Evolutionary conservation across 2,329 filamentous ascomycete genomes (phyloP).

Genomic region (Stagonosporopsis chrysanthemi): DNA sequence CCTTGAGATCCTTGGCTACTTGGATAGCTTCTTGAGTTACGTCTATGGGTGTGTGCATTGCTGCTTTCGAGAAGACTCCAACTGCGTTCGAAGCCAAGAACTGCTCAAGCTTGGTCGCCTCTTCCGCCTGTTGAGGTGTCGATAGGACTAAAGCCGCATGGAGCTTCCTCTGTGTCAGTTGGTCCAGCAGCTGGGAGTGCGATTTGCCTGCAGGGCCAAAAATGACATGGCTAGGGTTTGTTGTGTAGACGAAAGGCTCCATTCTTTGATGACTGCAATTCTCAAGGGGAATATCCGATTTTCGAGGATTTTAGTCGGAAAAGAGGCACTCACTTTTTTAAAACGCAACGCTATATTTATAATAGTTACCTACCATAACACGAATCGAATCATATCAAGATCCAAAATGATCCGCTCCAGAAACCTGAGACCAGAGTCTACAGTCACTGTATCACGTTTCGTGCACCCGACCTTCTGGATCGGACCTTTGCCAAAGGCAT

Average conservation of each 20-base stretch:
- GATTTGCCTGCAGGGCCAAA: background rate
- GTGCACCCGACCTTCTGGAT: too few relatives aligned
- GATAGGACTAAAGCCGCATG: background rate
- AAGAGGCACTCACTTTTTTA: background rate
- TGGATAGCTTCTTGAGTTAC: background rate
- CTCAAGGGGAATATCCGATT: too few relatives aligned
- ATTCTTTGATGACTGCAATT: background rate
- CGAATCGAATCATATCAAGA: too few relatives aligned
- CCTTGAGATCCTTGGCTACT: constrained; percentile 50
- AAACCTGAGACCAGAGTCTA: too few relatives aligned
- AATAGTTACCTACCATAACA: too few relatives aligned
- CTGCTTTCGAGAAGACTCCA: background rate
- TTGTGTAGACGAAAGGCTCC: background rate
- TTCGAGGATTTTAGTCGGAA: too few relatives aligned
- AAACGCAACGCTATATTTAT: too few relatives aligned
- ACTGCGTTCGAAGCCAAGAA: background rate
- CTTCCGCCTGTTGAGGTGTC: background rate
- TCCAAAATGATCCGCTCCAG: too few relatives aligned
- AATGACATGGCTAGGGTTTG: background rate
- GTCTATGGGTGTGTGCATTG: background rate
- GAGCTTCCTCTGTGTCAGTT: background rate
- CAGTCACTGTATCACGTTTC: too few relatives aligned
- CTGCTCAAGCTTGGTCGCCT: background rate
- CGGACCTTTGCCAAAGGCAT: too few relatives aligned
- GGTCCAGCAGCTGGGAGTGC: background rate